A percentile compares a stretch with the other conserved stretches of the same genome.
Conservation (phyloP, 2,329 filamentous ascomycete species). For the Sordariomycetes sp. region DNA sequence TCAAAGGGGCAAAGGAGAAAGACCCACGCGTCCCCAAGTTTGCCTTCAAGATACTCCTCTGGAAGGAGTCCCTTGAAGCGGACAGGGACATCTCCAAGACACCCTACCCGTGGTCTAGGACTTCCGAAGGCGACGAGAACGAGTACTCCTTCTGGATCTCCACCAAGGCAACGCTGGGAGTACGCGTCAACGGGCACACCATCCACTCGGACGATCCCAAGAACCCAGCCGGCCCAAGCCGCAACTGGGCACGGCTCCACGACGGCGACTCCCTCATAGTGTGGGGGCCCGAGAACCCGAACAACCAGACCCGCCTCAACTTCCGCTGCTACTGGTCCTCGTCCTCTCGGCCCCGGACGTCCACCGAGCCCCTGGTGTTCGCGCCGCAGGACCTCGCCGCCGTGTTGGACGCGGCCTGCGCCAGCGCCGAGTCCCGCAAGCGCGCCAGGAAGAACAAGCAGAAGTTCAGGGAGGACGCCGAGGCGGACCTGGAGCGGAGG, state of each 20-base stretch:
- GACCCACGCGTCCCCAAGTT: constrained; percentile 74
- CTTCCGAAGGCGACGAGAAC: constrained; percentile 29
- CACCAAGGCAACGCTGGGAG: constrained; percentile 68
- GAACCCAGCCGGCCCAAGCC: constrained; percentile 44
- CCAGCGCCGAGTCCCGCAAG: constrained; percentile 33
- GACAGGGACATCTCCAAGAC: constrained; percentile 41
- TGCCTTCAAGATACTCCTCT: constrained; percentile 70
- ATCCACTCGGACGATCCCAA: constrained; percentile 48
- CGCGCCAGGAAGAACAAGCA: constrained; percentile 28
- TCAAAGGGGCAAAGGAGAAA: too few species aligned
- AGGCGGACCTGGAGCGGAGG: constrained; percentile 33
- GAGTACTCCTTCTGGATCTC: constrained; percentile 65
- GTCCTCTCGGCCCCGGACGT: constrained; percentile 32
- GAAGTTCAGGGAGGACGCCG: constrained; percentile 30
- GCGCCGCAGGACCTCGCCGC: constrained; percentile 28
- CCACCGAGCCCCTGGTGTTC: constrained; percentile 15
- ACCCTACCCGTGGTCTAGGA: constrained; percentile 31
- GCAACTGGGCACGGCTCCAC: constrained; percentile 59
- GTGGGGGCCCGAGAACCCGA: constrained; percentile 42
- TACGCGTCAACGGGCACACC: constrained; percentile 65
- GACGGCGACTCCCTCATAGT: constrained; percentile 71
- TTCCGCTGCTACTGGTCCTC: constrained; percentile 50
- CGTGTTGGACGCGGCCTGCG: constrained; percentile 39
- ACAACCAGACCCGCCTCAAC: constrained; percentile 32
- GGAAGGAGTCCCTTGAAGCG: constrained; percentile 58